Evolutionary conservation across 2,329 filamentous ascomycete species (phyloP), one percentile per base, ranked within the genome.

Genomic region (Ophiostoma angusticollis): DNA sequence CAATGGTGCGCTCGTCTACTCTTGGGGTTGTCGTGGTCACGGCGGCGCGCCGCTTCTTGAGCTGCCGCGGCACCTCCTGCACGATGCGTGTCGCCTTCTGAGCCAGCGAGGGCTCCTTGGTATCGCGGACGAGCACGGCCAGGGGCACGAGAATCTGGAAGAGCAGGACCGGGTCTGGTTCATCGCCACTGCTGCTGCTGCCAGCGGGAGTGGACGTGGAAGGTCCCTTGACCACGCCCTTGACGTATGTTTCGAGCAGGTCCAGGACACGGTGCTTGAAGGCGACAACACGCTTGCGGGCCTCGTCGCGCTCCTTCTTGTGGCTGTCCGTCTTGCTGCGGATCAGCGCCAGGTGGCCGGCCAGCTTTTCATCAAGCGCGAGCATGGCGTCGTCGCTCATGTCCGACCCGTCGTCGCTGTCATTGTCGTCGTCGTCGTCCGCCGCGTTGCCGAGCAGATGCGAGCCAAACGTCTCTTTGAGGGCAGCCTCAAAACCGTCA

Each of bases 381-480:
- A 94, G 78, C 91, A 96, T 96, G 55, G 94, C 81, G 14, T 89
- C 86, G 60, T 96, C 89, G 45, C 85, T 81, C 86, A 98, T 94
- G 58, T 94, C 84, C 3, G 73, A 77, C 43, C 81, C 80, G 9
- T 71, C 71, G 22, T 75, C 75, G 1, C 66, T 71, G 1, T 65
- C 66, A 3, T 70, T 69, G 2, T 70, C 70, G 1, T 68, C 65
- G n/a, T 59, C 61, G 46, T 77, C 72, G 39, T 77, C 31, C 1
- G 65, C 65, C 22, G 18, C 2, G 38, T 77, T 71, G 53, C 80
- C 72, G 17, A 75, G 61, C 7, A 65, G 62, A 44, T 80, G 79
- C 9, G 28, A 28, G 16, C 31, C 35, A 25, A 42, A 49, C 39
- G 79, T 87, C 29, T 83, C 78, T 2, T 94, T 73, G 3, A 87